Percentiles rank a stretch among this genome's conserved stretches.
Conservation (phyloP, 371 early-diverging fungal genomes). For the Mortierella sp. region DNA sequence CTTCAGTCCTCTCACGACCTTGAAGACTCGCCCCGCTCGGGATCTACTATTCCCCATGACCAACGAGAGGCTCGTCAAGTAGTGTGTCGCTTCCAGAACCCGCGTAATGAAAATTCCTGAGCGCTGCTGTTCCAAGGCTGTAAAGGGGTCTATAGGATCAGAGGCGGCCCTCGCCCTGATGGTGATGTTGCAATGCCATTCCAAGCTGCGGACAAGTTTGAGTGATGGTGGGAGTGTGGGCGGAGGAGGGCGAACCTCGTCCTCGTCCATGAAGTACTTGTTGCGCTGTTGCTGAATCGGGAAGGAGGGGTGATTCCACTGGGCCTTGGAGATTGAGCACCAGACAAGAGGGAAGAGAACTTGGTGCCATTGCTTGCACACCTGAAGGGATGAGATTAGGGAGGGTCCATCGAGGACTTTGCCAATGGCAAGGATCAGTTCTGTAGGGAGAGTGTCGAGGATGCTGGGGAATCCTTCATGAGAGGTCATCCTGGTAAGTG, state of each 20-base stretch:
- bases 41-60: too few species aligned
- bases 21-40: too few species aligned
- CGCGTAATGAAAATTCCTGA: too few species aligned
- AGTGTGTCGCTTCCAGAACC: too few species aligned
- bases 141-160: too few species aligned
- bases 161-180: too few species aligned
- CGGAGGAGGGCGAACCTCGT: background rate
- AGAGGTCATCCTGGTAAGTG: background rate
- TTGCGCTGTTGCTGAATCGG: background rate
- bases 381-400: background rate
- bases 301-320: background rate
- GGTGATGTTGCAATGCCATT: too few species aligned
- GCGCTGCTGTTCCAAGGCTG: too few species aligned
- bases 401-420: background rate
- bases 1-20: too few species aligned
- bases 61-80: too few species aligned
- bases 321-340: background rate
- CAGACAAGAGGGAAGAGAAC: background rate
- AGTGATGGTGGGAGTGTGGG: background rate
- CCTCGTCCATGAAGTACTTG: background rate
- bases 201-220: background rate
- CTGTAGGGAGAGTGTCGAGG: background rate
- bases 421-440: background rate
- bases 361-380: background rate
- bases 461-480: background rate